Conservation (phyloP, 2,329 filamentous ascomycete genomes). For the Cladosporium phlei region DNA sequence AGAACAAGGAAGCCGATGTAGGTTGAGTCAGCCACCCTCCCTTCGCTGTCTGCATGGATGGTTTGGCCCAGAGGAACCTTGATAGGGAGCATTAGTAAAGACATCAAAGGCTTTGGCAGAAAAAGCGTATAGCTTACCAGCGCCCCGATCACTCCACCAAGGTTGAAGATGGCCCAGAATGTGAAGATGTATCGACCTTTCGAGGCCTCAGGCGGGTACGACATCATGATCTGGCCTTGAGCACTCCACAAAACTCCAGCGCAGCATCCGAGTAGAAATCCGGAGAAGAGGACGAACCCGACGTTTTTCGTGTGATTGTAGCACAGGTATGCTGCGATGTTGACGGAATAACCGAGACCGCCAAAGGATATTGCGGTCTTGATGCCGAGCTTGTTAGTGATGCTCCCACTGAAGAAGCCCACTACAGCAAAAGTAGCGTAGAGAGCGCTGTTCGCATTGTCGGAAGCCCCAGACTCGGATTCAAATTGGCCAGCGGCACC, state of each 20-base stretch:
- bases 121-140: conserved; percentile 42
- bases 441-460: conserved; percentile 61
- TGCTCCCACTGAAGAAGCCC: conserved; percentile 62
- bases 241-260: conserved; percentile 78
- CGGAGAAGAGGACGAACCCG: conserved; percentile 71
- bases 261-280: conserved; percentile 70
- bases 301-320: conserved; percentile 64
- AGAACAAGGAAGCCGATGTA: conserved; percentile 85
- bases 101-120: neutral
- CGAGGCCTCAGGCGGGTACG: conserved; percentile 72
- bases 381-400: conserved; percentile 72
- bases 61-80: conserved; percentile 68
- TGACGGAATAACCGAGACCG: conserved; percentile 72
- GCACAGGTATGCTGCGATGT: conserved; percentile 64
- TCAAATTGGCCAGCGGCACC: conserved; percentile 46
- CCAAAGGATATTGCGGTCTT: conserved; percentile 64
- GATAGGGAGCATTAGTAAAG: neutral
- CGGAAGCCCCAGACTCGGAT: conserved; percentile 45
- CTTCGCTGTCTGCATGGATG: conserved; percentile 51
- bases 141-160: conserved; percentile 82
- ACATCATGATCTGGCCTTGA: conserved; percentile 84
- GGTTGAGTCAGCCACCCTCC: conserved; percentile 65
- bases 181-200: conserved; percentile 86
- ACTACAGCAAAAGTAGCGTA: conserved; percentile 67
- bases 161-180: conserved; percentile 95